Evolutionary conservation across 768 basidiomycete species (phyloP).

Genomic region (Mycena galopus): DNA sequence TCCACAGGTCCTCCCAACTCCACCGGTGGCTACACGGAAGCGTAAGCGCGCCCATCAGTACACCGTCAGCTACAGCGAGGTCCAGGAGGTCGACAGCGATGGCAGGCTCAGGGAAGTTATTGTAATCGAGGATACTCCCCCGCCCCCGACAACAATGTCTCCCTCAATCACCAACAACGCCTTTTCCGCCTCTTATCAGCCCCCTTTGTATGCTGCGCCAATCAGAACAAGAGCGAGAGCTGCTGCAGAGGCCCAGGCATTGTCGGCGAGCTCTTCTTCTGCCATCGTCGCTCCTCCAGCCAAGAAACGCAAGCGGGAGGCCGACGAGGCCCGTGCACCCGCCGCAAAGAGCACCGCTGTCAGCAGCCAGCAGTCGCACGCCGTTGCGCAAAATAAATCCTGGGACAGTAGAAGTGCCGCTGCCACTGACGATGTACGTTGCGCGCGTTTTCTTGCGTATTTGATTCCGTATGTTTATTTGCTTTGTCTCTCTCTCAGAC

Average conservation of each 20-base stretch:
- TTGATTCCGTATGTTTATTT: slow-evolving; percentile 44
- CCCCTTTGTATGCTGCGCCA: slow-evolving; percentile 79
- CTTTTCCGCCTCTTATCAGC: slow-evolving; percentile 86
- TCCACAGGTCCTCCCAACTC: slow-evolving; percentile 79
- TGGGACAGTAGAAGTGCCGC: slow-evolving; percentile 77
- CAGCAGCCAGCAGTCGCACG: slow-evolving; percentile 64
- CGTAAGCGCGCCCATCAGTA: slow-evolving; percentile 86
- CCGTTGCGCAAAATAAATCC: slow-evolving; percentile 66
- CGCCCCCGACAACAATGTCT: slow-evolving; percentile 79
- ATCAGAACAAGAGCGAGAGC: slow-evolving; percentile 89
- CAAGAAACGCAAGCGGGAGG: slow-evolving; percentile 89
- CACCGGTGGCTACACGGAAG: slow-evolving; percentile 81
- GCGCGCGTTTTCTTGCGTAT: slow-evolving; percentile 36
- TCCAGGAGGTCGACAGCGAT: slow-evolving; percentile 85
- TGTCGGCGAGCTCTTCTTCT: slow-evolving; percentile 77
- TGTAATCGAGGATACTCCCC: slow-evolving; percentile 93
- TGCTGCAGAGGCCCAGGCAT: slow-evolving; percentile 86
- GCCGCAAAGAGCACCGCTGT: slow-evolving; percentile 72
- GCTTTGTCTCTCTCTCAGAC: slow-evolving; percentile 57
- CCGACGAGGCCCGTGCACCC: slow-evolving; percentile 79
- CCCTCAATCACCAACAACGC: slow-evolving; percentile 79
- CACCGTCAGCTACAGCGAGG: slow-evolving; percentile 89
- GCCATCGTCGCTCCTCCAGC: slow-evolving; percentile 75
- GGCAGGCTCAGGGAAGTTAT: slow-evolving; percentile 88
- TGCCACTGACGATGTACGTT: slow-evolving; percentile 76